Evolutionary conservation across 2,329 filamentous ascomycete genomes (phyloP).

Genomic region (Aureobasidium pullulans): DNA sequence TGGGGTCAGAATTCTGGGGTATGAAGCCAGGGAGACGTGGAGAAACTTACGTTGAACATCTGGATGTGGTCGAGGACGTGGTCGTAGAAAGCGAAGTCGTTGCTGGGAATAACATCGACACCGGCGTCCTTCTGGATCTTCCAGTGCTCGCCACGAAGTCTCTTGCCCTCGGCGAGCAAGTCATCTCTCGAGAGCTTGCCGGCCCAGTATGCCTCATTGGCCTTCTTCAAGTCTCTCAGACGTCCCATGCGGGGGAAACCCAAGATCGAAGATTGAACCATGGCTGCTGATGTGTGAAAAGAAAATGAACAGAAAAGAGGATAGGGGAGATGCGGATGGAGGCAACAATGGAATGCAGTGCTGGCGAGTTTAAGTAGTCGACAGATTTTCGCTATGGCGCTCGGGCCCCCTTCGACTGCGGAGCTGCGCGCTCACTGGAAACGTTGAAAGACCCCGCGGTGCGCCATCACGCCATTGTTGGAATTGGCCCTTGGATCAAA

Average conservation of each 20-base stretch:
- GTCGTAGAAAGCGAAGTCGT: conserved; percentile 99
- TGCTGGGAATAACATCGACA: conserved; percentile 96
- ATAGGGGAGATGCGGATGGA: conserved; percentile 12
- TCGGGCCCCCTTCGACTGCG: background rate
- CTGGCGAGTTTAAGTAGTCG: conserved; percentile 8
- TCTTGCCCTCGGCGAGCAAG: conserved; percentile 90
- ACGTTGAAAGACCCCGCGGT: conserved; percentile 2
- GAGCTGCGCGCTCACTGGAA: background rate
- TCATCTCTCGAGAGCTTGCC: conserved; percentile 90
- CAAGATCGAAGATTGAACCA: conserved; percentile 64
- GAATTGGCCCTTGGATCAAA: background rate
- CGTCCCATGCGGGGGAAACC: conserved; percentile 99
- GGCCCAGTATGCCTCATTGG: conserved; percentile 95
- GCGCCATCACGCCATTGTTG: conserved; percentile 7
- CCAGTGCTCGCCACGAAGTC: conserved; percentile 94
- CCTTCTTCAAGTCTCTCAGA: conserved; percentile 99
- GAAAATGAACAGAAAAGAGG: conserved; percentile 8
- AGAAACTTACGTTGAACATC: conserved; percentile 74
- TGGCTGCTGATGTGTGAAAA: conserved; percentile 23
- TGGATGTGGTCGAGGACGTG: conserved; percentile 97
- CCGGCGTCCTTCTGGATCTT: conserved; percentile 99
- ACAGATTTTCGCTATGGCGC: conserved; percentile 1
- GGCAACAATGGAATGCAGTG: background rate
- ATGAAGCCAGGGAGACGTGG: background rate
- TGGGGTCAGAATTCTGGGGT: conserved; percentile 9